Percentiles rank a stretch among this genome's conserved stretches.
These are phyloP conservation scores for Anthostomella pinea DNA, from an alignment of 2,329 filamentous ascomycete species.

Conservation along the genomic window DNA sequence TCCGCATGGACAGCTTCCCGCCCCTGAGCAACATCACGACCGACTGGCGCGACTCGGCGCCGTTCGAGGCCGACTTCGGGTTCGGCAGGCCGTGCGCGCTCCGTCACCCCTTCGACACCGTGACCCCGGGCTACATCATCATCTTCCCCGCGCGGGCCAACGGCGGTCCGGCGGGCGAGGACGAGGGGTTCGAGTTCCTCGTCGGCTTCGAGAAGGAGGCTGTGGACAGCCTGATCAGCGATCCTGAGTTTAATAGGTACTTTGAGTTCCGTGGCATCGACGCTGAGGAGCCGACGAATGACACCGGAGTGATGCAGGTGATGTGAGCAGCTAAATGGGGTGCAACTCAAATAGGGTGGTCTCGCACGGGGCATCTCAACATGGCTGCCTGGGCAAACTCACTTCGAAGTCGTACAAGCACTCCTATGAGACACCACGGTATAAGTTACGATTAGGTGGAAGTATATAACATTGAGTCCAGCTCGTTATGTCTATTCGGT, in stretches of 20 bases:
- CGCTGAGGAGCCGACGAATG: neutral
- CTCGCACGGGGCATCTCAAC: too few species aligned
- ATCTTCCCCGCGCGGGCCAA: conserved; percentile 14
- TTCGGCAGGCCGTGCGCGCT: conserved; percentile 15
- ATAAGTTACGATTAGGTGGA: too few species aligned
- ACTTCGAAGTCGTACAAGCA: too few species aligned
- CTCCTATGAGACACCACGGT: too few species aligned
- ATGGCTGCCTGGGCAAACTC: too few species aligned
- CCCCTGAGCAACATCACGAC: conserved; percentile 11
- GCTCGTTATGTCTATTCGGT: too few species aligned
- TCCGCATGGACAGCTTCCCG: neutral
- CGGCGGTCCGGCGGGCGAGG: conserved; percentile 5
- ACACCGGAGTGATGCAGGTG: too few species aligned
- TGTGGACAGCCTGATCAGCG: conserved; percentile 9
- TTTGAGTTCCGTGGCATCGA: conserved; percentile 17
- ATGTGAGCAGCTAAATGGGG: too few species aligned
- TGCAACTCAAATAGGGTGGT: too few species aligned
- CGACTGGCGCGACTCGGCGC: conserved; percentile 16
- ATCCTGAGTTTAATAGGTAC: conserved; percentile 18
- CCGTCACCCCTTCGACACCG: conserved; percentile 13
- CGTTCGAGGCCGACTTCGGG: conserved; percentile 18
- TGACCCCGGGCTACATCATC: conserved; percentile 13
- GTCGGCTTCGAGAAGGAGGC: conserved; percentile 18
- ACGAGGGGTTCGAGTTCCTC: conserved; percentile 21
- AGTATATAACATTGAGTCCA: too few species aligned